A percentile compares a stretch with the other conserved stretches of the same genome.
Conservation (phyloP, 352 stramenopile genomes). For the Globisporangium sylvaticum region DNA sequence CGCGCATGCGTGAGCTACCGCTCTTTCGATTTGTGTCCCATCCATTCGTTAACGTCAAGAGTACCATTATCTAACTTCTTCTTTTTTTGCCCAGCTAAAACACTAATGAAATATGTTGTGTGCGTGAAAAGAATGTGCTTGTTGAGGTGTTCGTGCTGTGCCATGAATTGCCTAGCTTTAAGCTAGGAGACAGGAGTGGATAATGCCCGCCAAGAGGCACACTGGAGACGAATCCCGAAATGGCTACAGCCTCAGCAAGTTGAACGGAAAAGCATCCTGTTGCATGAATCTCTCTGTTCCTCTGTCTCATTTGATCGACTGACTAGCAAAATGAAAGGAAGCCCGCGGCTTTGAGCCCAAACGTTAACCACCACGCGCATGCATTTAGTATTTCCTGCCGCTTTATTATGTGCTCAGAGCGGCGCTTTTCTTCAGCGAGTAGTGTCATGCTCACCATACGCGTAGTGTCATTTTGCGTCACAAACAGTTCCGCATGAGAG, state of each 20-base stretch:
- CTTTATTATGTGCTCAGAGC: not conserved
- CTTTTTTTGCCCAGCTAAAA: not conserved
- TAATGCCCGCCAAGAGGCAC: not conserved
- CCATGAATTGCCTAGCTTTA: too few species aligned
- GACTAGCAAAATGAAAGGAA: not conserved
- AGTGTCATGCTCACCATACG: not conserved
- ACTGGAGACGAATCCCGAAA: not conserved
- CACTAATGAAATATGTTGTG: not conserved
- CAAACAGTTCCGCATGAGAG: not conserved
- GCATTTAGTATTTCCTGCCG: not conserved
- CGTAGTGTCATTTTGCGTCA: not conserved
- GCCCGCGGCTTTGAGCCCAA: not conserved
- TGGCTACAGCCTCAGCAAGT: not conserved
- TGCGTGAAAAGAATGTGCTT: not conserved
- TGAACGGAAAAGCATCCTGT: not conserved
- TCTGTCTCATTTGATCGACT: not conserved
- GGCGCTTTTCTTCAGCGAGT: not conserved
- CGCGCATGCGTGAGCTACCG: slow-evolving; percentile 21
- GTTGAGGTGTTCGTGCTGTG: too few species aligned
- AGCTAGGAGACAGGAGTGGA: too few species aligned
- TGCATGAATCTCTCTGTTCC: not conserved
- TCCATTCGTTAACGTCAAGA: not conserved
- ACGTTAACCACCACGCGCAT: not conserved
- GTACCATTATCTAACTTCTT: not conserved
- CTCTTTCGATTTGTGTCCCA: slow-evolving; percentile 12